phyloP scores from a whole-genome alignment of 768 basidiomycete genomes.

The Erythrobasidium yunnanense region DNA sequence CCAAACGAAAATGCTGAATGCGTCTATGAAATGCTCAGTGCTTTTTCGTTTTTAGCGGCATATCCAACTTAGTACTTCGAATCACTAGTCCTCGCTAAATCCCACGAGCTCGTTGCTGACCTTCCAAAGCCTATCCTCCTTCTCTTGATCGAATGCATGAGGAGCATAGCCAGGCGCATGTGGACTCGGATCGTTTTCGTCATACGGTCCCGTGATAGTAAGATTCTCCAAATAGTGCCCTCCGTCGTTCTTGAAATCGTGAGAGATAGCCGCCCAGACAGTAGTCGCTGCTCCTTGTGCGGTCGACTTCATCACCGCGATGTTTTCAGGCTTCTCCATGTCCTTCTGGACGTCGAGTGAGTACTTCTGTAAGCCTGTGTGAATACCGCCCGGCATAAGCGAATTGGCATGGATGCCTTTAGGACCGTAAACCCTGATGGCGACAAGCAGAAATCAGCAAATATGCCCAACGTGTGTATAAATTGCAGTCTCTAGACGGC shows the following conservation, averaged over 20 bases:
- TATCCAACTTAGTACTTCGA: no score
- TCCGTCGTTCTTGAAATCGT: not conserved
- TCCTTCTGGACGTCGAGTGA: not conserved
- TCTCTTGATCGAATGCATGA: not conserved
- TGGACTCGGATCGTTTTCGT: not conserved
- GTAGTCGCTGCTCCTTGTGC: slow-evolving; percentile 12
- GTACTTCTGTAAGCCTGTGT: slow-evolving; percentile 1
- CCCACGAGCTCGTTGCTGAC: slow-evolving; percentile 11
- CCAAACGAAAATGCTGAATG: no score
- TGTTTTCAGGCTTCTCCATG: not conserved
- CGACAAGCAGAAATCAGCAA: not conserved
- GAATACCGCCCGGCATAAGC: slow-evolving; percentile 17
- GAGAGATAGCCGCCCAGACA: slow-evolving; percentile 5
- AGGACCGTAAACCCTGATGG: not conserved
- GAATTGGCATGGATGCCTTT: not conserved
- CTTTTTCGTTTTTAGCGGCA: no score
- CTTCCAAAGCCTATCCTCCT: slow-evolving; percentile 5
- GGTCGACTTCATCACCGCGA: slow-evolving; percentile 8
- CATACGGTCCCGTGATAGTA: not conserved
- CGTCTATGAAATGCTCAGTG: no score
- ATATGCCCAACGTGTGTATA: not conserved
- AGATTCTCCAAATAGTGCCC: slow-evolving; percentile 9
- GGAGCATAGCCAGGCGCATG: not conserved
- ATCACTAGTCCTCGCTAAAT: not conserved
- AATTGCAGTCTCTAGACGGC: no score